Evolutionary conservation across 148 eudicot species (phyloP), one percentile per base, ranked within the genome.

Genomic region (Rhododendron williamsianum): DNA sequence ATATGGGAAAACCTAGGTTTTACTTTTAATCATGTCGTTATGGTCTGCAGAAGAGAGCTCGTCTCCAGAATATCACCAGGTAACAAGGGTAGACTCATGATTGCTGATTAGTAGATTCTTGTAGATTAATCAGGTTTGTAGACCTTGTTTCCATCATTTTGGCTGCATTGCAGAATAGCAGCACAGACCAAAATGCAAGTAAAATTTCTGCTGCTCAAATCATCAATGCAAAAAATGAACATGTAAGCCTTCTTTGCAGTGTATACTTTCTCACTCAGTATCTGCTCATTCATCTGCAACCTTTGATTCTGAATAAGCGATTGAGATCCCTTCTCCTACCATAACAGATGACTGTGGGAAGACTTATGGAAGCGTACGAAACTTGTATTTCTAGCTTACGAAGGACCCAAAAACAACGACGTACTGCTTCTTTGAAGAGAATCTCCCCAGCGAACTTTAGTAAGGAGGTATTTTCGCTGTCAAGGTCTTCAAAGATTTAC

Each of bases 401-500:
- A 83, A 92, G 87, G 88, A 7, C 95, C 74, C 95, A 95, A 88
- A 82, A 91, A 81, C 88, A 69, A n/a, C 89, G 98, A 7, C 93
- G 96, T 52, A 88, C 67, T 74, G 76, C 81, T 82, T 94, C 98
- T 82, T 78, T 97, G 69, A 88, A 88, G 45, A 93, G 84, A 89
- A 92, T 95, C 81, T 86, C 92, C 86, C 99, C 99, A 36, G 98
- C 89, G 74, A 97, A 95, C 88, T 97, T 92, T 85, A 94, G 98
- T n/a, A 97, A 93, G 90, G 95, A 94, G 98, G 99, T 97, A 92
- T 12, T 56, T 41, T 82, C 9, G 13, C 2, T 82, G 46, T 15
- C 13, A 60, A 63, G 45, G 69, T 60, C 48, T 81, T 54, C 15
- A 54, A 18, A 36, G 74, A 18, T 16, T 35, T 81, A 33, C 27